Evolutionary conservation across 768 basidiomycete species (phyloP).

Genomic region (Fistulinella prunicolor): DNA sequence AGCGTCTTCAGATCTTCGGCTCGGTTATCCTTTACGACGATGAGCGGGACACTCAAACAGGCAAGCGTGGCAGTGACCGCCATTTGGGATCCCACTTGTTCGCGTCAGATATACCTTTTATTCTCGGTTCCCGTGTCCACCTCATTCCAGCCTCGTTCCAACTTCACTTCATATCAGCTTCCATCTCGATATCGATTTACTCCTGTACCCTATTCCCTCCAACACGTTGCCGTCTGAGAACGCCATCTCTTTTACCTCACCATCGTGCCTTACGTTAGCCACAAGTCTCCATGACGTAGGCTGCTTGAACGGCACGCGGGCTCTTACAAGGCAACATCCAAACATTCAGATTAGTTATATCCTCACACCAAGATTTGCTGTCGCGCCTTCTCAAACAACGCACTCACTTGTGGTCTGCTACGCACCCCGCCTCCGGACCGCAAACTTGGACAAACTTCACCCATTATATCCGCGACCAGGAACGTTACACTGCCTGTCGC

Average conservation of each 20-base stretch:
- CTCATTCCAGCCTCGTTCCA: conserved; percentile 16
- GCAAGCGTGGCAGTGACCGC: not conserved
- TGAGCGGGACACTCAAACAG: not conserved
- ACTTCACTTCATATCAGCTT: conserved; percentile 10
- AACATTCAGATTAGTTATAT: not conserved
- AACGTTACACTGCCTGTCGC: no score
- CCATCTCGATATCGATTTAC: conserved; percentile 5
- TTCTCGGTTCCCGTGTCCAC: conserved; percentile 4
- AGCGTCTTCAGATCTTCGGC: not conserved
- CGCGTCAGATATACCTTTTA: not conserved
- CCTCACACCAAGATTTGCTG: not conserved
- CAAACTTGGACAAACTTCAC: no score
- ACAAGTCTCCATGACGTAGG: no score
- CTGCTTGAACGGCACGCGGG: not conserved
- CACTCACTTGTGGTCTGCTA: no score
- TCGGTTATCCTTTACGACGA: not conserved
- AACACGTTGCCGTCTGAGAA: conserved; percentile 7
- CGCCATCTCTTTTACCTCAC: not conserved
- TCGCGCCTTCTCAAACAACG: no score
- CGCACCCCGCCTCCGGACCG: no score
- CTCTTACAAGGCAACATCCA: not conserved
- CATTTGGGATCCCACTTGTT: not conserved
- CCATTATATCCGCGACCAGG: no score
- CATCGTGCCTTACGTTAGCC: no score
- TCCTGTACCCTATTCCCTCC: not conserved